Conservation (phyloP, 495 filamentous ascomycete genomes). For the Neurospora discreta region DNA sequence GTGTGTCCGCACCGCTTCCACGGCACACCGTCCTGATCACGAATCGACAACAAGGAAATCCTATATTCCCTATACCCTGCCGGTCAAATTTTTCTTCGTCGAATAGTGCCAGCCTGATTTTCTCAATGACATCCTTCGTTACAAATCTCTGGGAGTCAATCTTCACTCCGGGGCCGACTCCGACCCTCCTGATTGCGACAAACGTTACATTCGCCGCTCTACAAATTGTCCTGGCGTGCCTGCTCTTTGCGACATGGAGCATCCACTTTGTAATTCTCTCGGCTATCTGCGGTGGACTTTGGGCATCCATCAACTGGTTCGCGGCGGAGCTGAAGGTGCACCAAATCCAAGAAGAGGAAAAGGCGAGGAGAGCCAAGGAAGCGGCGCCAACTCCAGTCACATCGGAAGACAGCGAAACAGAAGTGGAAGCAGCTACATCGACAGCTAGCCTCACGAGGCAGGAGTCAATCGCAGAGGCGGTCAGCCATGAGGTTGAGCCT, state of each 20-base stretch:
- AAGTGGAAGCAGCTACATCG: conserved; percentile 34
- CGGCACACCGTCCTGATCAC: not conserved
- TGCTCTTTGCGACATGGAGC: conserved; percentile 74
- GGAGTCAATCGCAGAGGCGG: conserved; percentile 10
- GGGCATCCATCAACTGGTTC: conserved; percentile 97
- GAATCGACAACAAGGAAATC: not conserved
- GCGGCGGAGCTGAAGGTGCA: conserved; percentile 62
- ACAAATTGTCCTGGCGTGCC: conserved; percentile 61
- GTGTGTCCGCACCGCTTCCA: not conserved
- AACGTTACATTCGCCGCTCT: conserved; percentile 81
- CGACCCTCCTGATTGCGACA: conserved; percentile 77
- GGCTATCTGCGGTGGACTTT: conserved; percentile 65
- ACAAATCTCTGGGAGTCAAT: conserved; percentile 79
- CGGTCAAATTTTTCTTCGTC: not conserved
- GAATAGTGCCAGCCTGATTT: conserved; percentile 7
- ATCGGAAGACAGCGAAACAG: conserved; percentile 37
- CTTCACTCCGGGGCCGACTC: conserved; percentile 84
- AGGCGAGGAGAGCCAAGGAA: conserved; percentile 32
- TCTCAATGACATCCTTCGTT: conserved; percentile 66
- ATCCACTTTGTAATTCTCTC: conserved; percentile 81
- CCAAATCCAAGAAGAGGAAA: conserved; percentile 52
- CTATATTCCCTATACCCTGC: not conserved
- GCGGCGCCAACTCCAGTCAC: conserved; percentile 12
- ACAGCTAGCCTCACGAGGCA: conserved; percentile 15
- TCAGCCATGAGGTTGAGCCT: conserved; percentile 28